Evolutionary conservation across 108 stramenopile species (phyloP), one percentile per base, ranked within the genome.

Genomic region (Skeletonema marinoi): DNA sequence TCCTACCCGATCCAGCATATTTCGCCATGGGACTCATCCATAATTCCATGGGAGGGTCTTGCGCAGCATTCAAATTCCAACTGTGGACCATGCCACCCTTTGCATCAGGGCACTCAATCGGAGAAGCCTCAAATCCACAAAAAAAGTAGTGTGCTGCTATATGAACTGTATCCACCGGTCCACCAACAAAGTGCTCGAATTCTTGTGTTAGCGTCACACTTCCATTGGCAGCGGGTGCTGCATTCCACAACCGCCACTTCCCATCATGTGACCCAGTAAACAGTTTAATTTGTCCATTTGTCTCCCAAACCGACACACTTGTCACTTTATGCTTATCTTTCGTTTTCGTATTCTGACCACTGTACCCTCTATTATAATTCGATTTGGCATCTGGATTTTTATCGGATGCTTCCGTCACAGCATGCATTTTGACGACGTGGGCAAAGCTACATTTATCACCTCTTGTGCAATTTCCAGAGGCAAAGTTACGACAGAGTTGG

Each of bases 221-320:
- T 33, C 69, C 75, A 38, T 63, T 67, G 14, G 76, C 67, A 16
- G 72, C 63, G 16, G 80, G 65, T 2, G 79, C 74, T 4, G 87
- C 80, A 64, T 88, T 85, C 90, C 90, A 96, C 14, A 96, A 79
- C 39, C 95, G 76, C 95, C 95, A 96, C 65, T 87, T 89, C 7
- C 95, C 95, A 84, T 96, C 95, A 39, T 91, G 89, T 12, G 74
- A 78, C 6, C 91, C 91, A 7, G 92, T 89, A 68, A 96, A 96
- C 31, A 96, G 85, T 78, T 96, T 93, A 59, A 95, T 85, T 11
- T 51, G 68, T 11, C 90, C 92, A 21, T 81, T 71, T 32, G 83
- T 82, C 65, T 95, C 90, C 94, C 94, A 95, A 42, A 93, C 84
- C 14, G 91, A 86, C 39, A 91, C 85, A 25, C 89, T 81, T 2